phyloP scores from a whole-genome alignment of 1,284 basidiomycete species.

The Sanghuangporus sanghuang region DNA sequence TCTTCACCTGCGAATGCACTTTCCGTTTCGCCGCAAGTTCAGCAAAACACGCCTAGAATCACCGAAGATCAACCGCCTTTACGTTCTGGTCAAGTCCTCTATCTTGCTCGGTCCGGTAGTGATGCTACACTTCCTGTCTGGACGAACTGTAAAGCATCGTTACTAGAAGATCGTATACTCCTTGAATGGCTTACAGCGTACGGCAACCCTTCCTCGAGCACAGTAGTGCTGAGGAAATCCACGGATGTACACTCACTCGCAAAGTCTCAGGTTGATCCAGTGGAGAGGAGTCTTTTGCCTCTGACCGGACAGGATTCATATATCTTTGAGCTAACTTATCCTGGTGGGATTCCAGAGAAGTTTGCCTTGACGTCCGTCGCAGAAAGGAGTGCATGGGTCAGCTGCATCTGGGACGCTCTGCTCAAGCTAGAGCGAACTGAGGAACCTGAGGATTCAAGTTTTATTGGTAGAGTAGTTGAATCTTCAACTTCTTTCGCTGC shows the following conservation, averaged over 20 bases:
- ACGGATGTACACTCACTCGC: constrained; percentile 57
- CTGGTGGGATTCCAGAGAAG: constrained; percentile 44
- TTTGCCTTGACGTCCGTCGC: constrained; percentile 58
- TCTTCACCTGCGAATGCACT: background rate
- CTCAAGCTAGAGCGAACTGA: constrained; percentile 35
- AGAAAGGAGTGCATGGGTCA: constrained; percentile 66
- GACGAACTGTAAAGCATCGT: constrained; percentile 45
- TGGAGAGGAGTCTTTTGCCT: constrained; percentile 38
- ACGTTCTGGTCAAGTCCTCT: constrained; percentile 41
- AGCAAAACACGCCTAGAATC: background rate
- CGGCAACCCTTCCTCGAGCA: constrained; percentile 39
- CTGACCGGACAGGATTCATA: constrained; percentile 33
- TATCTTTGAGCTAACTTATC: constrained; percentile 60
- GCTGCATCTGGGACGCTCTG: constrained; percentile 64
- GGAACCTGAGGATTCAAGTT: background rate
- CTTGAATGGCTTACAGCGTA: constrained; percentile 42
- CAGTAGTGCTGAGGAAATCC: constrained; percentile 47
- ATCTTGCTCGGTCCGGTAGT: constrained; percentile 37
- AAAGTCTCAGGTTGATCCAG: constrained; percentile 35
- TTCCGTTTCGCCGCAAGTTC: background rate
- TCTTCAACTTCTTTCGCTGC: background rate
- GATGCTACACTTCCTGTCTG: constrained; percentile 39
- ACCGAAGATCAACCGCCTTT: constrained; percentile 16
- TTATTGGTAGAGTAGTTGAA: background rate
- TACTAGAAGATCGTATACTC: constrained; percentile 43